Percentiles rank a stretch among this genome's conserved stretches.
These are phyloP conservation scores for Eutrema heterophyllum DNA, from an alignment of 345 rosid species.

Conservation along the genomic window DNA sequence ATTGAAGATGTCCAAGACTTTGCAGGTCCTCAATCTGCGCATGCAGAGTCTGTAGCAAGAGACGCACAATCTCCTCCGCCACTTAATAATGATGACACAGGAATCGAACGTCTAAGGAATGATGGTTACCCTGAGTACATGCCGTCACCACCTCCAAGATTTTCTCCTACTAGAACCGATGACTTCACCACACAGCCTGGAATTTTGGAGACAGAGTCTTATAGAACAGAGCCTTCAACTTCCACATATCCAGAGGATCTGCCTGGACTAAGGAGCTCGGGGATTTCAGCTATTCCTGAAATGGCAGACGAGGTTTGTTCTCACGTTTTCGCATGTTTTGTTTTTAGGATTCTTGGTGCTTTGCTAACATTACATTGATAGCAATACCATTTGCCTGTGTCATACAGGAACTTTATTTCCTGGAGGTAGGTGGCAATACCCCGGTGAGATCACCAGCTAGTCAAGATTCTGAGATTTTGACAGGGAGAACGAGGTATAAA, in stretches of 20 bases:
- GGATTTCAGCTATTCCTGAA: slow-evolving; percentile 63
- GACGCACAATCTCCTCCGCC: slow-evolving; percentile 20
- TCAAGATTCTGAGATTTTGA: slow-evolving; percentile 46
- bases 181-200: slow-evolving; percentile 37
- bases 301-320: slow-evolving; percentile 43
- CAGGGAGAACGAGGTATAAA: slow-evolving; percentile 71
- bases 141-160: slow-evolving; percentile 22
- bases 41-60: slow-evolving; percentile 22
- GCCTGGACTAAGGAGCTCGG: slow-evolving; percentile 30
- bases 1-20: slow-evolving; percentile 17
- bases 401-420: slow-evolving; percentile 65
- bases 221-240: slow-evolving; percentile 45
- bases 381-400: background rate
- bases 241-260: slow-evolving; percentile 35
- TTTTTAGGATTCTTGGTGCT: background rate
- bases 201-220: slow-evolving; percentile 35
- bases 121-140: slow-evolving; percentile 32
- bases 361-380: background rate
- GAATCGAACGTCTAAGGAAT: slow-evolving; percentile 46
- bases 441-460: slow-evolving; percentile 45
- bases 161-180: slow-evolving; percentile 47
- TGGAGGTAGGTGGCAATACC: slow-evolving; percentile 50
- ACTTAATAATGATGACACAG: slow-evolving; percentile 35
- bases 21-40: slow-evolving; percentile 29
- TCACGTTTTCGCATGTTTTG: background rate